Evolutionary conservation across 805 yeast genomes (phyloP).

Genomic region (Wickerhamomyces bisporus): DNA sequence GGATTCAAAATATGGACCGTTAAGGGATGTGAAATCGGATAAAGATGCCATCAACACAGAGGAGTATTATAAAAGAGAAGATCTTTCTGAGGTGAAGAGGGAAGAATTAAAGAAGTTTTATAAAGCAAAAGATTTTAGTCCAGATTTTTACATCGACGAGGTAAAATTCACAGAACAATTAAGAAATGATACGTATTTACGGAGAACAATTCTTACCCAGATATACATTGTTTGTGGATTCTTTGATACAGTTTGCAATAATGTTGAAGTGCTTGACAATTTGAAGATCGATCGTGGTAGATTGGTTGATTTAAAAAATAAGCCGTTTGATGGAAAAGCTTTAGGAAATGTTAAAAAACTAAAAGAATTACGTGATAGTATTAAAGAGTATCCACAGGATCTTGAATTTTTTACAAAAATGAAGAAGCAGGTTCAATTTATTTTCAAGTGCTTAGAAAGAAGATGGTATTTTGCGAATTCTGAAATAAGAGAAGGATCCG

Average conservation of each 20-base stretch:
- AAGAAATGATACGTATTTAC: constrained; percentile 9
- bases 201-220: constrained; percentile 14
- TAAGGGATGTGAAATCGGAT: background rate
- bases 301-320: no score
- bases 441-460: constrained; percentile 2
- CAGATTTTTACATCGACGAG: constrained; percentile 12
- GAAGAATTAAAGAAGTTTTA: constrained; percentile 9
- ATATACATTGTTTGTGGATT: constrained; percentile 2
- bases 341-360: no score
- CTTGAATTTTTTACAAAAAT: background rate
- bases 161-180: constrained; percentile 14
- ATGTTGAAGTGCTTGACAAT: background rate
- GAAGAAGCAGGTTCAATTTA: constrained; percentile 2
- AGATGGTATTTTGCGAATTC: background rate
- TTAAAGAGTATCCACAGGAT: background rate
- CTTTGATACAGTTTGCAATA: background rate
- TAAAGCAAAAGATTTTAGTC: constrained; percentile 12
- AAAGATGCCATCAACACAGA: constrained; percentile 3
- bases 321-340: no score
- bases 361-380: background rate
- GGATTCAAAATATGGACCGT: background rate
- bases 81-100: constrained; percentile 7
- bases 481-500: constrained; percentile 3
- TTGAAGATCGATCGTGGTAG: background rate
- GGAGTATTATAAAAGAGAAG: constrained; percentile 4